phyloP scores from a whole-genome alignment of 352 stramenopile species.

The Bremia lactucae region DNA sequence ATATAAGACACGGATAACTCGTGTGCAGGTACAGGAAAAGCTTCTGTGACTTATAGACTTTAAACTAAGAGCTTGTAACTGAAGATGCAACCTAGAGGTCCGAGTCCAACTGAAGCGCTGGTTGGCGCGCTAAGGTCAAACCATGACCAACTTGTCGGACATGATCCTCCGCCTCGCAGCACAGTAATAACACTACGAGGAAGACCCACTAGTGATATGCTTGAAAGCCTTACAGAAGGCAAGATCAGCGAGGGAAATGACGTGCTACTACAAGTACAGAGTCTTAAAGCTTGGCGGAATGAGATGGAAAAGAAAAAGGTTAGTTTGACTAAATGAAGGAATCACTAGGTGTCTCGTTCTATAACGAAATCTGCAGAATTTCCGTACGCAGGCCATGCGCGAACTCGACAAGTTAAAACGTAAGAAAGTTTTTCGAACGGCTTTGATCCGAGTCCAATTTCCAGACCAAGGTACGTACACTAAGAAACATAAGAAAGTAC shows the following conservation, averaged over 20 bases:
- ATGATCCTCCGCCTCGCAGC: slow-evolving; percentile 55
- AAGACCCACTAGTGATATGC: slow-evolving; percentile 1
- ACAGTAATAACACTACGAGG: slow-evolving; percentile 38
- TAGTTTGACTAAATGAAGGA: slow-evolving; percentile 3
- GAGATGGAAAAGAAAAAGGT: slow-evolving; percentile 79
- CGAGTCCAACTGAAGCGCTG: slow-evolving; percentile 67
- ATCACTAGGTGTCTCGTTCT: not conserved
- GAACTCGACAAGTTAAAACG: slow-evolving; percentile 80
- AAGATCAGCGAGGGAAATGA: slow-evolving; percentile 39
- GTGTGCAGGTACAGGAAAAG: slow-evolving; percentile 40
- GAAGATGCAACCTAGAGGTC: slow-evolving; percentile 70
- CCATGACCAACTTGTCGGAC: slow-evolving; percentile 50
- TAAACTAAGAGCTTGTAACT: not conserved
- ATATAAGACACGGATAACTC: slow-evolving; percentile 78
- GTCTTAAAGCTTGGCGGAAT: slow-evolving; percentile 50
- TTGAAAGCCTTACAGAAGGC: slow-evolving; percentile 9
- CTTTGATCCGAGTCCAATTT: slow-evolving; percentile 75
- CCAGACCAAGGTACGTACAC: slow-evolving; percentile 55
- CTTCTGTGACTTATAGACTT: not conserved
- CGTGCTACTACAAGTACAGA: slow-evolving; percentile 58
- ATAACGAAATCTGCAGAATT: slow-evolving; percentile 39
- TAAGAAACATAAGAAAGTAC: no score
- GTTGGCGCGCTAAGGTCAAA: slow-evolving; percentile 70
- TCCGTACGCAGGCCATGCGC: slow-evolving; percentile 79
- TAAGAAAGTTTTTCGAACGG: slow-evolving; percentile 69